Evolutionary conservation across 495 filamentous ascomycete genomes (phyloP), one percentile per base, ranked within the genome.

Genomic region (Penicillium odoratum): DNA sequence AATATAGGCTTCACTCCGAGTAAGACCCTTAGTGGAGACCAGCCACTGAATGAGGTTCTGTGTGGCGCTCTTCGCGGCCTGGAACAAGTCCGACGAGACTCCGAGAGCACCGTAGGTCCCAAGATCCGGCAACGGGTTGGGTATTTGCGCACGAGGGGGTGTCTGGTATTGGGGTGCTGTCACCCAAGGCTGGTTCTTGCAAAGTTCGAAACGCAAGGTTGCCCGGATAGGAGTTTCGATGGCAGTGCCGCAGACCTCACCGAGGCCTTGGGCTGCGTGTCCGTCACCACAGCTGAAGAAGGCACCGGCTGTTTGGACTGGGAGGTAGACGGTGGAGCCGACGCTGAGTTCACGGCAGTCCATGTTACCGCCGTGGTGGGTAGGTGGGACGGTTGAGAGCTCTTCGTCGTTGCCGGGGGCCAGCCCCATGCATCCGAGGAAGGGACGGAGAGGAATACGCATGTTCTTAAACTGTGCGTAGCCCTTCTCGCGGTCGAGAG

Each of bases 231-330:
- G 75, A 21, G 78, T 81, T 69, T 82, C 79, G 63, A 82, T 82
- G 49, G 79, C 79, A 30, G 78, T 80, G 26, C 79, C 79, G 56
- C 79, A 82, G 36, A 80, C 77, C 58, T 82, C 79, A 25, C 79
- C 79, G 52, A 79, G 75, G n/a, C 79, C 79, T 57, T 82, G 78
- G 0, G 78, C 78, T 5, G 79, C 79, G 50, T 82, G 79, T n/a
- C 79, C 79, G 52, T 82, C 79, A 36, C 79, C 79, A 57, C 78
- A 81, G 65, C 74, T 78, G 62, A 82, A 81, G 7, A 80, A 65
- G 7, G 77, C 79, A n/a, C 79, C 79, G 31, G 65, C 57, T 0
- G 76, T 77, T 48, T 78, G 73, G 1, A 82, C 73, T 15, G 79
- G 78, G 0, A 82, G 69, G 62, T 75, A 80, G 36, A 82, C 68